These are phyloP conservation scores for Penicillium robsamsonii DNA, from an alignment of 495 filamentous ascomycete species.

Conservation along the genomic window DNA sequence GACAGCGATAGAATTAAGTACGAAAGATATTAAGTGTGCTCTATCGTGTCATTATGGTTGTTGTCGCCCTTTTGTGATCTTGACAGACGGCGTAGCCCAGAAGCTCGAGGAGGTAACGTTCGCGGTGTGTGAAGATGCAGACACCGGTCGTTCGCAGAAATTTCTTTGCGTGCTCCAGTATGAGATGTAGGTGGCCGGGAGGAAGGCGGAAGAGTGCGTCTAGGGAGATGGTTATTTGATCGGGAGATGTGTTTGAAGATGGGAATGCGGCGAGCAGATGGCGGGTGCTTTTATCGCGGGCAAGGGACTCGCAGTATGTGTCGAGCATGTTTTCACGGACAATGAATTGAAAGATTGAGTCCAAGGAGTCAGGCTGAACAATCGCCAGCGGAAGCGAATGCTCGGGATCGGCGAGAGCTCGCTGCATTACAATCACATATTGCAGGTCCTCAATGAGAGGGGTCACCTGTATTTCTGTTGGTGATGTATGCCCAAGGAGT, in stretches of 20 bases:
- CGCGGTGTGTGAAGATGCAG: constrained; percentile 35
- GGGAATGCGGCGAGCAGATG: constrained; percentile 12
- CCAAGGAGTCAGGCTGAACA: constrained; percentile 24
- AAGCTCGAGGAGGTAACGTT: constrained; percentile 45
- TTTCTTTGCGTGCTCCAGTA: constrained; percentile 27
- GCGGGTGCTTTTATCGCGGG: constrained; percentile 23
- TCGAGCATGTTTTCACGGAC: constrained; percentile 38
- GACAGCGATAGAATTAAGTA: background rate
- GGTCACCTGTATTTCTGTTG: constrained; percentile 18
- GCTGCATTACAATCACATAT: constrained; percentile 29
- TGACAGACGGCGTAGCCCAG: constrained; percentile 38
- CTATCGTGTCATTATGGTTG: background rate
- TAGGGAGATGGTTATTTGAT: constrained; percentile 23
- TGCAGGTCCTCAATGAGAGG: constrained; percentile 32
- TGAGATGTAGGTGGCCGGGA: background rate
- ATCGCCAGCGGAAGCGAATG: constrained; percentile 12
- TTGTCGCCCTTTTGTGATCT: constrained; percentile 24
- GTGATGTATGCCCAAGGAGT: constrained; percentile 14
- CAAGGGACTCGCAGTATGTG: constrained; percentile 34
- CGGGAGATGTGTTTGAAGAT: constrained; percentile 1
- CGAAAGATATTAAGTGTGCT: background rate
- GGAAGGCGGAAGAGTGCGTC: constrained; percentile 18
- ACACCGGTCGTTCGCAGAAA: constrained; percentile 32
- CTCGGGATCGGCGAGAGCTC: constrained; percentile 15
- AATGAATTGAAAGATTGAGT: constrained; percentile 37